Evolutionary conservation across 169 alveolate genomes (phyloP).

Genomic region (Nephromyces sp.): DNA sequence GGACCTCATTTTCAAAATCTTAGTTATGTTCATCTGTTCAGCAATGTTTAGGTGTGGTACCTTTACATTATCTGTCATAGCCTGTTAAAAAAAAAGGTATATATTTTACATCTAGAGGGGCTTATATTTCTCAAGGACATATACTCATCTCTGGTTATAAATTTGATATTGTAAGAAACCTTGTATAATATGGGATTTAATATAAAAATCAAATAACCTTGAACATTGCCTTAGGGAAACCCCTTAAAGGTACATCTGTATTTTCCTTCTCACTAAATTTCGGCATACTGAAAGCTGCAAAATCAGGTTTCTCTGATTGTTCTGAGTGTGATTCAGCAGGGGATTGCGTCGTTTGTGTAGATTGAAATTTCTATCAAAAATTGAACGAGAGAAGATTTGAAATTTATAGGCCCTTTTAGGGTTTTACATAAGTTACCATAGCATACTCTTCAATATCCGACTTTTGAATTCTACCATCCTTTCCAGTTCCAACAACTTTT

Average conservation of each 20-base stretch:
- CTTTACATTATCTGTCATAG: slow-evolving; percentile 68
- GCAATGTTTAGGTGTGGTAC: slow-evolving; percentile 63
- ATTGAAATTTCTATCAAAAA: too few species aligned
- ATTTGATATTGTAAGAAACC: too few species aligned
- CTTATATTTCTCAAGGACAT: not conserved
- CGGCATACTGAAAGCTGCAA: not conserved
- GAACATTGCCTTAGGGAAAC: slow-evolving; percentile 32
- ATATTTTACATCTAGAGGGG: not conserved
- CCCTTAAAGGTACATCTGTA: slow-evolving; percentile 16
- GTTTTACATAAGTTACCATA: not conserved
- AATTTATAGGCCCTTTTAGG: too few species aligned
- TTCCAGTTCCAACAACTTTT: slow-evolving; percentile 42
- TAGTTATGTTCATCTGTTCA: slow-evolving; percentile 51
- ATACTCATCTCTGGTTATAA: not conserved
- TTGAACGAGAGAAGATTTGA: too few species aligned
- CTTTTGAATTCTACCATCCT: slow-evolving; percentile 37
- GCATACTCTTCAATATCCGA: slow-evolving; percentile 35
- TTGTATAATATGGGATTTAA: too few species aligned
- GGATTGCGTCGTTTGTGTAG: too few species aligned
- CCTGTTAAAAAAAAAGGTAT: slow-evolving; percentile 36
- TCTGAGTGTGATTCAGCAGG: too few species aligned
- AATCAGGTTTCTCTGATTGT: not conserved
- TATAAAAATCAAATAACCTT: slow-evolving; percentile 16
- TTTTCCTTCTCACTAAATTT: not conserved
- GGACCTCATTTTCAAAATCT: slow-evolving; percentile 13